phyloP scores from a whole-genome alignment of 805 yeast species.

The Scheffersomyces coipomensis region DNA sequence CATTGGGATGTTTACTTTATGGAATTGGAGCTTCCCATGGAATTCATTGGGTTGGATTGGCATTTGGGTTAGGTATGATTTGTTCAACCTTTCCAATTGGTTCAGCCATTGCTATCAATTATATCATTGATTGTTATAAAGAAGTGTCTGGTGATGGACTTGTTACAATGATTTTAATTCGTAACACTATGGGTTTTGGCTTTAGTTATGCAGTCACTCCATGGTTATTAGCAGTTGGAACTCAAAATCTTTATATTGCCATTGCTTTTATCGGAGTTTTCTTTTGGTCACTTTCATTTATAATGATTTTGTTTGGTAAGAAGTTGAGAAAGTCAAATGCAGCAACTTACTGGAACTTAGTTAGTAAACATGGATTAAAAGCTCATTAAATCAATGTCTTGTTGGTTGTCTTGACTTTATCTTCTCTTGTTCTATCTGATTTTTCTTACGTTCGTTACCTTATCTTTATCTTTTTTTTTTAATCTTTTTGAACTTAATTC shows the following conservation, averaged over 20 bases:
- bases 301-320: constrained; percentile 45
- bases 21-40: constrained; percentile 39
- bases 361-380: constrained; percentile 13
- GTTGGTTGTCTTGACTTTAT: background rate
- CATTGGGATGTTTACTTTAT: constrained; percentile 44
- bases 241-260: constrained; percentile 13
- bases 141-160: constrained; percentile 29
- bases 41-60: constrained; percentile 38
- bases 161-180: constrained; percentile 47
- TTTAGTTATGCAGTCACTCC: constrained; percentile 27
- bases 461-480: background rate
- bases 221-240: constrained; percentile 31
- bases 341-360: constrained; percentile 15
- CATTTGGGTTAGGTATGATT: constrained; percentile 26
- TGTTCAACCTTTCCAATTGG: constrained; percentile 30
- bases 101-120: constrained; percentile 27
- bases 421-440: no score
- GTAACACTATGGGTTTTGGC: constrained; percentile 42
- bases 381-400: constrained; percentile 7
- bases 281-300: constrained; percentile 35
- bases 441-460: no score
- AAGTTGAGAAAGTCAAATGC: constrained; percentile 33
- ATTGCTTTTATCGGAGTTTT: constrained; percentile 22
- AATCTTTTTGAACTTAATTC: background rate
- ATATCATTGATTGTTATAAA: constrained; percentile 38